phyloP scores from a whole-genome alignment of 495 filamentous ascomycete genomes.

The Trichodelitschia bisporula region DNA sequence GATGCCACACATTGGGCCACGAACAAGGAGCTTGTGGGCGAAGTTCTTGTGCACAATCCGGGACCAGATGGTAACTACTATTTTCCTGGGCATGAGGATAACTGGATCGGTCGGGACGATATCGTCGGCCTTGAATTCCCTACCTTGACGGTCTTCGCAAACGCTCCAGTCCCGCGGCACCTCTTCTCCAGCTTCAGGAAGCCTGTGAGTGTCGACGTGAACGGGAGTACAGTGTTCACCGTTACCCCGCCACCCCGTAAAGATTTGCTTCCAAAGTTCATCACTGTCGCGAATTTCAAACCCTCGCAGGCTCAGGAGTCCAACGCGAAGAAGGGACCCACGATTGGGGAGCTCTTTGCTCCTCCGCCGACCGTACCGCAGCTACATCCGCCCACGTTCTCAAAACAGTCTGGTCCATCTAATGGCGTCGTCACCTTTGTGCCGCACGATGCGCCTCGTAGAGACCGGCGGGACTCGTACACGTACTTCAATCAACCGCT shows the following conservation, averaged over 20 bases:
- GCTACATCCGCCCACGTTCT: slow-evolving; percentile 45
- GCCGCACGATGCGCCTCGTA: slow-evolving; percentile 24
- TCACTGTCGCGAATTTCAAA: slow-evolving; percentile 30
- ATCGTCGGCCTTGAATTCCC: too few relatives aligned
- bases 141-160: slow-evolving; percentile 42
- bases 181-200: slow-evolving; percentile 64
- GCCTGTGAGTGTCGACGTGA: slow-evolving; percentile 9
- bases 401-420: slow-evolving; percentile 33
- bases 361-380: slow-evolving; percentile 39
- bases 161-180: slow-evolving; percentile 45
- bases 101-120: too few relatives aligned
- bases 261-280: slow-evolving; percentile 27
- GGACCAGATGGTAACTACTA: too few relatives aligned
- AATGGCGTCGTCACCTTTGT: slow-evolving; percentile 33
- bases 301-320: slow-evolving; percentile 16
- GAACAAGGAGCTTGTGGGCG: too few relatives aligned
- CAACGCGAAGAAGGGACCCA: slow-evolving; percentile 26
- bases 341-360: slow-evolving; percentile 60
- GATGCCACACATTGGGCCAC: too few relatives aligned
- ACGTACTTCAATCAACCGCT: slow-evolving; percentile 24
- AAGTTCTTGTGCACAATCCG: too few relatives aligned
- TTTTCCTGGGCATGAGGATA: too few relatives aligned
- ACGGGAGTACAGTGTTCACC: slow-evolving; percentile 17
- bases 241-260: too few relatives aligned
- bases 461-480: slow-evolving; percentile 24